These are phyloP conservation scores for Conticribra guillardii DNA, from an alignment of 108 stramenopile species.

Conservation along the genomic window DNA sequence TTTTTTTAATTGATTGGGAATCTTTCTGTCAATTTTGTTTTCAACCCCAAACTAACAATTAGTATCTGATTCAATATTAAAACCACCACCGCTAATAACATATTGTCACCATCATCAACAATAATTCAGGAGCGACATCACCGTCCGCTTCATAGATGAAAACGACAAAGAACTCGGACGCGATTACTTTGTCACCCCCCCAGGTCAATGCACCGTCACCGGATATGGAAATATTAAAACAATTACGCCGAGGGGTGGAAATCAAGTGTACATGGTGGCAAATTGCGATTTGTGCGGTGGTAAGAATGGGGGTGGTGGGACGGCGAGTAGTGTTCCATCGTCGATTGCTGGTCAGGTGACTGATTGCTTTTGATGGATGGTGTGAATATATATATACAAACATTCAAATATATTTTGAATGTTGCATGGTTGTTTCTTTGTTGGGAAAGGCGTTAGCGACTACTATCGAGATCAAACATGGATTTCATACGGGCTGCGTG, in stretches of 20 bases:
- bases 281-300: conserved; percentile 43
- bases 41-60: too few relatives aligned
- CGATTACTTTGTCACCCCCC: conserved; percentile 44
- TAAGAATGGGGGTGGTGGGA: not conserved
- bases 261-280: conserved; percentile 42
- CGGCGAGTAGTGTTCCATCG: conserved; percentile 25
- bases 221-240: conserved; percentile 60
- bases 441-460: too few relatives aligned
- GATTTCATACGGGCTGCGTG: too few relatives aligned
- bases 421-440: too few relatives aligned
- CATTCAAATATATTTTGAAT: too few relatives aligned
- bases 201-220: conserved; percentile 48
- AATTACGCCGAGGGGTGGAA: conserved; percentile 50
- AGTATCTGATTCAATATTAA: too few relatives aligned
- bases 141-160: conserved; percentile 48
- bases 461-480: too few relatives aligned
- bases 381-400: too few relatives aligned
- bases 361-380: conserved; percentile 57
- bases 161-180: conserved; percentile 52
- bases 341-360: conserved; percentile 48
- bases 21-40: too few relatives aligned
- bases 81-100: too few relatives aligned
- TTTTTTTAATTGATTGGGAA: too few relatives aligned
- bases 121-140: conserved; percentile 53
- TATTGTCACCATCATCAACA: too few relatives aligned